Evolutionary conservation across 345 rosid species (phyloP).

Genomic region (Arabidopsis thaliana): TAIR10.1 NC_003074.8:4474501-4475000

Average conservation of each 20-base stretch:
- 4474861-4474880: slow-evolving; percentile 24
- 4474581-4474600: slow-evolving; percentile 19
- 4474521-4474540: slow-evolving; percentile 52
- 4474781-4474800: slow-evolving; percentile 5
- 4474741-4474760: slow-evolving; percentile 21
- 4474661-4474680: slow-evolving; percentile 30
- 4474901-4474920: neutral
- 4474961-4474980: slow-evolving; percentile 19
- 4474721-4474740: slow-evolving; percentile 3
- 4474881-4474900: slow-evolving; percentile 19
- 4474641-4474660: slow-evolving; percentile 28
- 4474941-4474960: neutral
- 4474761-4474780: slow-evolving; percentile 14
- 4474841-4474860: slow-evolving; percentile 15
- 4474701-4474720: slow-evolving; percentile 22
- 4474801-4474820: neutral
- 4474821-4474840: slow-evolving; percentile 25
- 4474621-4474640: slow-evolving; percentile 42
- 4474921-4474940: neutral
- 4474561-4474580: slow-evolving; percentile 31
- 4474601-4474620: slow-evolving; percentile 34
- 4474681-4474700: slow-evolving; percentile 40
- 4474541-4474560: slow-evolving; percentile 30
- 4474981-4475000: slow-evolving; percentile 8
- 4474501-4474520: slow-evolving; percentile 53